phyloP scores from a whole-genome alignment of 176 grass and related monocot species.

The Puya raimondii region DNA sequence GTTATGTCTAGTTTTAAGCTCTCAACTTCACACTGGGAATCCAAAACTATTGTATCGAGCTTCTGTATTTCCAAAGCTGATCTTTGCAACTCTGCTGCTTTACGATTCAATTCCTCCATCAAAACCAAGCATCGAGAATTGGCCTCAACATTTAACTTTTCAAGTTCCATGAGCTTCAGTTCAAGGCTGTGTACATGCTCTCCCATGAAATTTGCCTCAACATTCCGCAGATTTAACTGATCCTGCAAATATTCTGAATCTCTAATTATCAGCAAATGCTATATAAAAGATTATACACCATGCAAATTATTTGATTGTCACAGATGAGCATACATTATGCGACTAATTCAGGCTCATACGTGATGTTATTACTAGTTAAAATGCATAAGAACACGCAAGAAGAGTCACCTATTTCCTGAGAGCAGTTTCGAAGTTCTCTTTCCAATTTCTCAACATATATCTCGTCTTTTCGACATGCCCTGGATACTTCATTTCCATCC shows the following conservation, averaged over 20 bases:
- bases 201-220: constrained; percentile 86
- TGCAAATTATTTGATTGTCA: not conserved
- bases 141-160: constrained; percentile 60
- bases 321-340: not conserved
- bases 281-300: not conserved
- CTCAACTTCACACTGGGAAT: constrained; percentile 94
- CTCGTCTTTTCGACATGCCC: constrained; percentile 47
- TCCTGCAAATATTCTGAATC: constrained; percentile 91
- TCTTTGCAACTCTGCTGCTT: constrained; percentile 62
- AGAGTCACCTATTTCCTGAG: constrained; percentile 81
- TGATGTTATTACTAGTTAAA: no score
- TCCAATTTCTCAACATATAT: constrained; percentile 61
- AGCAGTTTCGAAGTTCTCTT: constrained; percentile 69
- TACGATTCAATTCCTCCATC: constrained; percentile 57
- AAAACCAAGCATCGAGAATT: constrained; percentile 68
- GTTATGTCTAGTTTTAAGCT: constrained; percentile 94
- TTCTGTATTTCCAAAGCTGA: constrained; percentile 60
- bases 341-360: no score
- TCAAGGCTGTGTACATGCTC: constrained; percentile 81
- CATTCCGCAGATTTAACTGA: constrained; percentile 71
- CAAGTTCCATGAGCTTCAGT: constrained; percentile 65
- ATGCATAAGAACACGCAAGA: not conserved
- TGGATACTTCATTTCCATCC: constrained; percentile 34
- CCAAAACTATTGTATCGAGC: constrained; percentile 57
- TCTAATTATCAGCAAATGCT: constrained; percentile 18